Conservation (phyloP, 192 early-diverging fungal genomes). For the Backusella morwellensis region DNA sequence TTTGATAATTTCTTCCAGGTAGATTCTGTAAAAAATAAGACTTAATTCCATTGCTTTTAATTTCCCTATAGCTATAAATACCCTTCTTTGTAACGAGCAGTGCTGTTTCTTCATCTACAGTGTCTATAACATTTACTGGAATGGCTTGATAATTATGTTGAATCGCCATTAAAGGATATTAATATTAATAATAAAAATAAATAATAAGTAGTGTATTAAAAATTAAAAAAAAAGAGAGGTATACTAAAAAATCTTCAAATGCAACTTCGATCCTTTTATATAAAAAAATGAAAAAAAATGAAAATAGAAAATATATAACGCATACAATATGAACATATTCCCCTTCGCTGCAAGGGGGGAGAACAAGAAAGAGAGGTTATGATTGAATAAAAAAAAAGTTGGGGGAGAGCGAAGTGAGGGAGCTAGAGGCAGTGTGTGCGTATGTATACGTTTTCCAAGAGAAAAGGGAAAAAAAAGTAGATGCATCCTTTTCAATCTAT, state of each 20-base stretch:
- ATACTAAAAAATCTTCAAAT: neutral
- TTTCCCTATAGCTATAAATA: neutral
- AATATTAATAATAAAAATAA: neutral
- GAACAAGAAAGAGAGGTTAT: neutral
- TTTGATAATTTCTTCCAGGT: slow-evolving; percentile 8
- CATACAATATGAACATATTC: neutral
- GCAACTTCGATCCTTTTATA: neutral
- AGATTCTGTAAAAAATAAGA: neutral
- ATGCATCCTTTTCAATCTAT: neutral
- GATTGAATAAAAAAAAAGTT: neutral
- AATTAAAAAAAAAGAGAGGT: neutral
- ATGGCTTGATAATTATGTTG: neutral
- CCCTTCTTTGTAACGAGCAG: neutral
- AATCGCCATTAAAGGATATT: neutral
- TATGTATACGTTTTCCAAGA: neutral
- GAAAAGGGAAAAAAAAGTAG: neutral
- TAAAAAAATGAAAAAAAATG: neutral
- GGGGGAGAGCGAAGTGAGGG: neutral
- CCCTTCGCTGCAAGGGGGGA: slow-evolving; percentile 1
- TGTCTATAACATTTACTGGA: neutral
- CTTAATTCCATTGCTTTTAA: neutral
- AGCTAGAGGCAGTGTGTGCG: neutral
- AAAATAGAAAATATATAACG: neutral
- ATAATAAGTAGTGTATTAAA: neutral
- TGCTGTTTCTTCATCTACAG: neutral